phyloP scores from a whole-genome alignment of 192 early-diverging fungal genomes.

The Dissophora globulifera region DNA sequence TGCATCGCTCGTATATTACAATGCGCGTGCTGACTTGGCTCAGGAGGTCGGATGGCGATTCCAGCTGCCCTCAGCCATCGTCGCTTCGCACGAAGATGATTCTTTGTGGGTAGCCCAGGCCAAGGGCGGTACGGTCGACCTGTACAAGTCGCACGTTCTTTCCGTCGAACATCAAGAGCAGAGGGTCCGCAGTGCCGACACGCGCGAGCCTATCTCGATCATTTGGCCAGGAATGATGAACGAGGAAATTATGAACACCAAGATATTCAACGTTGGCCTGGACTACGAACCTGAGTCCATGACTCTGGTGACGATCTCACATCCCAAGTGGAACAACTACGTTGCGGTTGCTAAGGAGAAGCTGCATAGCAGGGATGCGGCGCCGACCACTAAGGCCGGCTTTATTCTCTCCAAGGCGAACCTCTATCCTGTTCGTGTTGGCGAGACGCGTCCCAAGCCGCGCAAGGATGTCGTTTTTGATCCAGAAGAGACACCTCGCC shows the following conservation, averaged over 20 bases:
- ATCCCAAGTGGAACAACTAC: conserved; percentile 40
- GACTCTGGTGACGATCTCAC: conserved; percentile 29
- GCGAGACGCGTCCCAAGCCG: conserved; percentile 49
- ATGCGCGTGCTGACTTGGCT: conserved; percentile 34
- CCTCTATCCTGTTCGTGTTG: conserved; percentile 33
- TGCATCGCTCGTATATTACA: conserved; percentile 40
- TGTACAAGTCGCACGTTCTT: conserved; percentile 32
- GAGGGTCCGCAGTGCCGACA: conserved; percentile 27
- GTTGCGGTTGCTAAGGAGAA: conserved; percentile 30
- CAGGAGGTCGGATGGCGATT: conserved; percentile 48
- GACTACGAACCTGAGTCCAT: conserved; percentile 29
- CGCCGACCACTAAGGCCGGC: conserved; percentile 18
- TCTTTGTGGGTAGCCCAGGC: conserved; percentile 44
- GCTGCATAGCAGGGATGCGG: conserved; percentile 14
- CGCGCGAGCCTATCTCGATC: conserved; percentile 17
- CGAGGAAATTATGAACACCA: conserved; percentile 43
- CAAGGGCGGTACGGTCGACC: conserved; percentile 39
- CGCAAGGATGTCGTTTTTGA: conserved; percentile 42
- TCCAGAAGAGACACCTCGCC: conserved; percentile 19
- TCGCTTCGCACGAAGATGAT: conserved; percentile 1
- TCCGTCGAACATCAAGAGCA: conserved; percentile 47
- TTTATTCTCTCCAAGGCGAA: conserved; percentile 32
- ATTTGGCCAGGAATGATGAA: conserved; percentile 49
- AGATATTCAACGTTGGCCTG: conserved; percentile 30
- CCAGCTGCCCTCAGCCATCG: conserved; percentile 36